These are phyloP conservation scores for Podaxis carcinomalis DNA, from an alignment of 768 basidiomycete species.

Conservation along the genomic window DNA sequence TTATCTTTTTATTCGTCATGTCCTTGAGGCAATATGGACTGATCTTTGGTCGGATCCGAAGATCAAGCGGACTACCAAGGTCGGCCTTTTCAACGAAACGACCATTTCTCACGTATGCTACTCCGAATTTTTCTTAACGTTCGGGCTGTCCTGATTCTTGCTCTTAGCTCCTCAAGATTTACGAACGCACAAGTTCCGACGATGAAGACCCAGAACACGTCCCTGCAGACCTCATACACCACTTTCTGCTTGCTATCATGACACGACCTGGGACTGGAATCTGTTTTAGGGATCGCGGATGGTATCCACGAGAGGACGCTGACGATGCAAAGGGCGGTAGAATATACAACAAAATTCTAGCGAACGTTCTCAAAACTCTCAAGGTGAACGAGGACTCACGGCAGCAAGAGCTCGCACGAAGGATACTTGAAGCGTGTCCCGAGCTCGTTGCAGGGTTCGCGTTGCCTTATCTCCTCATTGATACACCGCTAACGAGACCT, in stretches of 20 bases:
- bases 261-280: constrained; percentile 78
- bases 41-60: constrained; percentile 74
- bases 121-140: not conserved
- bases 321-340: constrained; percentile 40
- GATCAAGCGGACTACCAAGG: constrained; percentile 66
- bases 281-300: constrained; percentile 86
- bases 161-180: constrained; percentile 65
- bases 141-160: not conserved
- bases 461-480: not conserved
- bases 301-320: constrained; percentile 74
- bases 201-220: constrained; percentile 45
- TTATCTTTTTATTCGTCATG: constrained; percentile 51
- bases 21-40: constrained; percentile 74
- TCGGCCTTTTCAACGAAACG: constrained; percentile 65
- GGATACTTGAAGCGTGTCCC: constrained; percentile 78
- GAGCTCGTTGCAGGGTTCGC: constrained; percentile 77
- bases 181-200: constrained; percentile 55
- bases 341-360: constrained; percentile 80
- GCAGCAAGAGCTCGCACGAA: constrained; percentile 80
- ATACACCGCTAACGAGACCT: constrained; percentile 14
- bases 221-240: constrained; percentile 78
- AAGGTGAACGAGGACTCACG: constrained; percentile 88
- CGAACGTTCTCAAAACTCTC: constrained; percentile 65
- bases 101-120: constrained; percentile 55
- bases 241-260: constrained; percentile 83